These are phyloP conservation scores for Coniella lustricola DNA, from an alignment of 2,329 filamentous ascomycete genomes.

Conservation along the genomic window DNA sequence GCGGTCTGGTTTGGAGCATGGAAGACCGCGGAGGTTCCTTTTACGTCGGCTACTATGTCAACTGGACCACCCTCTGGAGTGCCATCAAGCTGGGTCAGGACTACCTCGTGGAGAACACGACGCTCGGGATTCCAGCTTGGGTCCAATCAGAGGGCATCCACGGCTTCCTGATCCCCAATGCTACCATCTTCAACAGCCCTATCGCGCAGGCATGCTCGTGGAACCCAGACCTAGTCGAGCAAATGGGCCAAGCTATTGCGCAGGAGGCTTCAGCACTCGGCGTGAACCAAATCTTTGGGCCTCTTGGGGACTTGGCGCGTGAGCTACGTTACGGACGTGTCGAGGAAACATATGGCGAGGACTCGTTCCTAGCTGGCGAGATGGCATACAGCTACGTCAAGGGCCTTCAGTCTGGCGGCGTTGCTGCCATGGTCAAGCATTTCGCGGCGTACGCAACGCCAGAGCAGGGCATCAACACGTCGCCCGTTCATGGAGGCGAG, in stretches of 20 bases:
- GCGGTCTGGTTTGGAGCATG: conserved; percentile 61
- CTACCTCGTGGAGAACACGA: conserved; percentile 60
- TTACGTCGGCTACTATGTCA: conserved; percentile 63
- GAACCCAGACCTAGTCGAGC: conserved; percentile 55
- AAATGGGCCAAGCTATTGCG: conserved; percentile 61
- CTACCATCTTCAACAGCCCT: conserved; percentile 73
- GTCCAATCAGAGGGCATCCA: conserved; percentile 71
- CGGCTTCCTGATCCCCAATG: conserved; percentile 63
- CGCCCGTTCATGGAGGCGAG: conserved; percentile 46
- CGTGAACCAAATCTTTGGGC: conserved; percentile 67
- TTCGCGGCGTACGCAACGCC: conserved; percentile 63
- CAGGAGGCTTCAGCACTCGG: conserved; percentile 60
- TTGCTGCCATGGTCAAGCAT: conserved; percentile 69
- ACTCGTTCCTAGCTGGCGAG: conserved; percentile 60
- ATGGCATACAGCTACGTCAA: conserved; percentile 52
- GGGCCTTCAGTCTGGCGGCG: conserved; percentile 56
- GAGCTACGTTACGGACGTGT: conserved; percentile 67
- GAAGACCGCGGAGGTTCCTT: conserved; percentile 59
- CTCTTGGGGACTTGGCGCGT: conserved; percentile 62
- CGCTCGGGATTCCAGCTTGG: conserved; percentile 63
- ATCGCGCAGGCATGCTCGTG: conserved; percentile 67
- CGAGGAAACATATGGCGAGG: conserved; percentile 68
- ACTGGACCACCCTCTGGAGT: conserved; percentile 55
- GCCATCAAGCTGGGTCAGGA: conserved; percentile 61
- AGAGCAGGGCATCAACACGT: conserved; percentile 67